Evolutionary conservation across 1,284 basidiomycete species (phyloP), one percentile per base, ranked within the genome.

Genomic region (Ceratobasidium sp.): DNA sequence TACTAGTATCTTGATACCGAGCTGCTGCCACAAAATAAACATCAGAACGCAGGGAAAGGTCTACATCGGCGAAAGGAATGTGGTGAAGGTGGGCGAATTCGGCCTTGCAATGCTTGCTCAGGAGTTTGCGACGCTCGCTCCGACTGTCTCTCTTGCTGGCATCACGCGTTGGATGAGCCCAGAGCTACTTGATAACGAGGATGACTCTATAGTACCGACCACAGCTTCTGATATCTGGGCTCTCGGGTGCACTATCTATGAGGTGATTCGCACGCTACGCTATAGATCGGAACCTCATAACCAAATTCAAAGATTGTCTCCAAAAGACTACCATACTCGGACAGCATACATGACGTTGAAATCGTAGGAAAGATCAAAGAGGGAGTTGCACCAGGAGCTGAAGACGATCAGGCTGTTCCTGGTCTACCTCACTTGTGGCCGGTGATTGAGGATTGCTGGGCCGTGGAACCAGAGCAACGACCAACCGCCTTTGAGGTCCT

Each of bases 141-240:
- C 63, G 13, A 49, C 63, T 26, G n/a, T 66, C 4, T 66, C 63
- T 9, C 26, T 49, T 12, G n/a, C 20, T 49, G 67, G 39, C n/a
- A n/a, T 20, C 51, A 55, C 39, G 18, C 67, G 67, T 6, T 69
- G 51, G 49, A 69, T 69, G 67, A 69, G 67, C 26, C 67, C 67
- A 9, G 67, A 69, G 39, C 28, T 53, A 2, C 26, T 69, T 10
- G 51, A n/a, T n/a, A 40, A 28, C 53, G 63, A 49, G 2, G n/a
- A 46, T 23, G 42, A 28, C 5, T 23, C 23, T 18, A n/a, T 55
- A 23, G 5, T 23, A n/a, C n/a, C n/a, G n/a, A 55, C 53, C 20
- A n/a, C 23, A n/a, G n/a, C 18, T 23, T 55, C 53, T 23, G 53
- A 55, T 55, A 23, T 55, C 20, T 55, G 53, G 53, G 53, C 53